A percentile compares a stretch with the other conserved stretches of the same genome.
Conservation (phyloP, 2,329 filamentous ascomycete genomes). For the Parafenestella ontariensis region DNA sequence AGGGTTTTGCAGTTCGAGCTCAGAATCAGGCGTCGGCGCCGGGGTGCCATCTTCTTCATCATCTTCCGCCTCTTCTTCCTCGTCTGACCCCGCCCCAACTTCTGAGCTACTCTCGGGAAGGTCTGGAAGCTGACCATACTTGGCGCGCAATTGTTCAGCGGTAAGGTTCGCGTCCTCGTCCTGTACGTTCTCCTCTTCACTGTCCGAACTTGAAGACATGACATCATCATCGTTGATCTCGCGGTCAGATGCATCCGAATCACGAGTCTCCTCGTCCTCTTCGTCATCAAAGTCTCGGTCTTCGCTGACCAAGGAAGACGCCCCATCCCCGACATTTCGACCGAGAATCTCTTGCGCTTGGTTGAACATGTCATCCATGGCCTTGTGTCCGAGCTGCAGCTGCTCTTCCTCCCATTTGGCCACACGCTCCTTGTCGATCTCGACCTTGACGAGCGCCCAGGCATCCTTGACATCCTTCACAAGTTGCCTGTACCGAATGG, state of each 20-base stretch:
- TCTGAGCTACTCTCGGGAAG: constrained; percentile 44
- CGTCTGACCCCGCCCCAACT: constrained; percentile 38
- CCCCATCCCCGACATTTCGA: constrained; percentile 43
- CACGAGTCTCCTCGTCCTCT: constrained; percentile 50
- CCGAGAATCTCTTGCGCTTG: constrained; percentile 63
- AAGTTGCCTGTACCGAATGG: constrained; percentile 74
- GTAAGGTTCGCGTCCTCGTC: constrained; percentile 71
- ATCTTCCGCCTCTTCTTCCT: constrained; percentile 43
- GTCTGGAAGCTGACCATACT: constrained; percentile 71
- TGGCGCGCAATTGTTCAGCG: constrained; percentile 71
- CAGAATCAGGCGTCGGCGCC: constrained; percentile 39
- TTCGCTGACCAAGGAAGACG: constrained; percentile 49
- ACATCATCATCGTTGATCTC: constrained; percentile 53
- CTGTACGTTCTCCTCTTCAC: constrained; percentile 50
- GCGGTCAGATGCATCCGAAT: constrained; percentile 39
- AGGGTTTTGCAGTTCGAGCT: constrained; percentile 32
- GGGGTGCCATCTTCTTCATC: constrained; percentile 32
- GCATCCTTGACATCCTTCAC: constrained; percentile 68
- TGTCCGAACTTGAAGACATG: constrained; percentile 45
- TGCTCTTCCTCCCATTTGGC: constrained; percentile 68
- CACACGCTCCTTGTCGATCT: constrained; percentile 64
- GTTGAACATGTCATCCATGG: constrained; percentile 75
- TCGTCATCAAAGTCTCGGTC: constrained; percentile 47
- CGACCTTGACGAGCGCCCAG: constrained; percentile 65
- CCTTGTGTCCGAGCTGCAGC: constrained; percentile 63